These are phyloP conservation scores for Brassica juncea DNA, from an alignment of 345 rosid genomes.

Conservation along the genomic window DNA sequence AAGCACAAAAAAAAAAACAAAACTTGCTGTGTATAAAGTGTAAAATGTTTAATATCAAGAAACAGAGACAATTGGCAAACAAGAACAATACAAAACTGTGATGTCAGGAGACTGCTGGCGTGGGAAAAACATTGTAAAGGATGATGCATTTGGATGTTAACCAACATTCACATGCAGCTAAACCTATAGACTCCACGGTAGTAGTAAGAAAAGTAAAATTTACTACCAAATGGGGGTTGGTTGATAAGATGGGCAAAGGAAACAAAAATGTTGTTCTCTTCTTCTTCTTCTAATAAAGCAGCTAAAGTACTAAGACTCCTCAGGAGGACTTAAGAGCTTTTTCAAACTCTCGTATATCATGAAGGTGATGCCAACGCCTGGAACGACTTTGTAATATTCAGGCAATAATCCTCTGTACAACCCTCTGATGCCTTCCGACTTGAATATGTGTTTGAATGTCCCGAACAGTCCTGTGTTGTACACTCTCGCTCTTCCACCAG, in stretches of 20 bases:
- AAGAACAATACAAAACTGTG: not conserved
- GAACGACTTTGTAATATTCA: constrained; percentile 94
- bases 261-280: not conserved
- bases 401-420: constrained; percentile 95
- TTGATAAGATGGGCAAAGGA: not conserved
- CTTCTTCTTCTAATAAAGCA: constrained; percentile 22
- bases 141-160: constrained; percentile 17
- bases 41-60: not conserved
- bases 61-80: not conserved
- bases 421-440: constrained; percentile 78
- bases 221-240: constrained; percentile 41
- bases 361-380: constrained; percentile 88
- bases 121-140: constrained; percentile 3
- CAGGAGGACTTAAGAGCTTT: constrained; percentile 47
- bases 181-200: constrained; percentile 47
- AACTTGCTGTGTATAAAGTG: not conserved
- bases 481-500: constrained; percentile 81
- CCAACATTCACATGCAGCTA: not conserved
- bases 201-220: constrained; percentile 48
- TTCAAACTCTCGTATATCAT: constrained; percentile 83
- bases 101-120: not conserved
- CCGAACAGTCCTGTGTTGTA: constrained; percentile 75
- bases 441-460: constrained; percentile 71
- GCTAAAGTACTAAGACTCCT: not conserved
- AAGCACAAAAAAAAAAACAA: not conserved